Percentiles rank a stretch among this genome's conserved stretches.
These are phyloP conservation scores for Micromonas pusilla DNA, from an alignment of 139 green algal genomes.

Conservation along the genomic window DNA sequence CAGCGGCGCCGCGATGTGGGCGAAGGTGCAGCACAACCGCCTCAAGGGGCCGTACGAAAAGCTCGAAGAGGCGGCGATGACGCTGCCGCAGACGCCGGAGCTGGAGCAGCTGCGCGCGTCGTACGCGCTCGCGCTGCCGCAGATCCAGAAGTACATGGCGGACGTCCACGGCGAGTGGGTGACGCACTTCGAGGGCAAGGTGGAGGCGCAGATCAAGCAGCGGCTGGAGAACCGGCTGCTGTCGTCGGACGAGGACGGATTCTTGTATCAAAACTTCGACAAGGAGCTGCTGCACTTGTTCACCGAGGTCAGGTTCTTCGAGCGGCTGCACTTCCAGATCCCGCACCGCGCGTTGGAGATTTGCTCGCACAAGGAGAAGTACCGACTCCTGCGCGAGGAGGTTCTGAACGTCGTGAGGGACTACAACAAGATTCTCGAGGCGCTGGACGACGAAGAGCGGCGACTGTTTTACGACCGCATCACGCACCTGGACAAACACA, in stretches of 20 bases:
- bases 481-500: constrained; percentile 68
- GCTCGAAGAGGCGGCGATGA: constrained; percentile 40
- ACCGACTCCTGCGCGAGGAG: constrained; percentile 60
- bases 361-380: constrained; percentile 72
- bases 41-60: constrained; percentile 46
- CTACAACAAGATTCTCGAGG: constrained; percentile 54
- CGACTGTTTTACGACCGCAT: constrained; percentile 74
- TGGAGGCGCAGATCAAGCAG: constrained; percentile 34
- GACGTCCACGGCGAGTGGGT: constrained; percentile 76
- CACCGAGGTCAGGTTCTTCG: constrained; percentile 63
- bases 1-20: constrained; percentile 55
- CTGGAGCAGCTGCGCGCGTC: constrained; percentile 49
- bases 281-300: constrained; percentile 59
- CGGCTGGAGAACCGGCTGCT: constrained; percentile 61
- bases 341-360: constrained; percentile 79
- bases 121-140: constrained; percentile 58
- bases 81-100: constrained; percentile 34
- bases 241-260: constrained; percentile 37
- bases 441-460: constrained; percentile 3
- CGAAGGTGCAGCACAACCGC: constrained; percentile 13
- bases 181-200: constrained; percentile 47
- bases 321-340: constrained; percentile 69
- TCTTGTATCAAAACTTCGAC: constrained; percentile 75
- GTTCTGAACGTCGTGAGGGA: constrained; percentile 43
- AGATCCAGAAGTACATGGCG: constrained; percentile 71